These are phyloP conservation scores for Pisolithus thermaeus DNA, from an alignment of 1,284 basidiomycete species.

Conservation along the genomic window DNA sequence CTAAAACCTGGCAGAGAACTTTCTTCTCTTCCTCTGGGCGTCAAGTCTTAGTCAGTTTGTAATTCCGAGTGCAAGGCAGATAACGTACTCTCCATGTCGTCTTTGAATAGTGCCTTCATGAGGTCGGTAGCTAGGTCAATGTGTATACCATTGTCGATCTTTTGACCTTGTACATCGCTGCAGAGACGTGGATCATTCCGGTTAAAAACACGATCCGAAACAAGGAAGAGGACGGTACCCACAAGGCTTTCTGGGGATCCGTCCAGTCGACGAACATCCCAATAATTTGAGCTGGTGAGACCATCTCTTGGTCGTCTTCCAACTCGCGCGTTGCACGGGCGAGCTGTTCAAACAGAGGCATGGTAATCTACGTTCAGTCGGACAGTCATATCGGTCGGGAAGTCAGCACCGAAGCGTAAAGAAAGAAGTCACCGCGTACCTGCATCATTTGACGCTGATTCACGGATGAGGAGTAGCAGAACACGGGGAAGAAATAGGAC, in stretches of 20 bases:
- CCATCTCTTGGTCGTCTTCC: conserved; percentile 76
- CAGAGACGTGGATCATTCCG: conserved; percentile 14
- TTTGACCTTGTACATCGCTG: conserved; percentile 34
- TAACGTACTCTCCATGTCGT: conserved; percentile 39
- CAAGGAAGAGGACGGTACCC: conserved; percentile 26
- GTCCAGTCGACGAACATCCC: conserved; percentile 91
- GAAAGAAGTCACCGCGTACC: conserved; percentile 36
- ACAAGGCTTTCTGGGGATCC: conserved; percentile 79
- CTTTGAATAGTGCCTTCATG: conserved; percentile 54
- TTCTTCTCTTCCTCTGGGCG: conserved; percentile 74
- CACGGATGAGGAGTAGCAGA: conserved; percentile 76
- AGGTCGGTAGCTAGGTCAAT: conserved; percentile 76
- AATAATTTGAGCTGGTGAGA: conserved; percentile 76
- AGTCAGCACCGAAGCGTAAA: too few relatives aligned
- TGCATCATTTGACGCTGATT: conserved; percentile 81
- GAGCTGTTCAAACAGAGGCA: conserved; percentile 70
- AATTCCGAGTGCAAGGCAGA: neutral
- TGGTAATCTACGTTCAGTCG: conserved; percentile 55
- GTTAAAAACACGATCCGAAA: neutral
- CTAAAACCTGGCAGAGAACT: conserved; percentile 71
- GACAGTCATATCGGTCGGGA: too few relatives aligned
- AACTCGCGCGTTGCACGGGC: conserved; percentile 65
- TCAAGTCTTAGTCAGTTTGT: neutral
- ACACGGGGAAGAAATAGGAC: conserved; percentile 94
- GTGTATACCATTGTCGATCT: conserved; percentile 57